Evolutionary conservation across 2,329 filamentous ascomycete genomes (phyloP).

Genomic region (Cryphonectria japonica): DNA sequence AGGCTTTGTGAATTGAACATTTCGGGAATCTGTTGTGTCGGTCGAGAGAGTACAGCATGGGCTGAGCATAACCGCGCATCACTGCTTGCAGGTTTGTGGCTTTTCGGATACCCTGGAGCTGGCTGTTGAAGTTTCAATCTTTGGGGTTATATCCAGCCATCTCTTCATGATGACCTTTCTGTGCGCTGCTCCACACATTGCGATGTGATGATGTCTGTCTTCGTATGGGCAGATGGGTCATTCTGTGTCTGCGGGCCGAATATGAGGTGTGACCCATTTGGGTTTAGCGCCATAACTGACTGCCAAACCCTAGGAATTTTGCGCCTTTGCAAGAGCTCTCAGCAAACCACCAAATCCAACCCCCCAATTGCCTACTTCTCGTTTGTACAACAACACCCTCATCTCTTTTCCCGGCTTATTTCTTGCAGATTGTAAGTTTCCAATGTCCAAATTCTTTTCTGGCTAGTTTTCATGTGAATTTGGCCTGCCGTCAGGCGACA

Average conservation of each 20-base stretch:
- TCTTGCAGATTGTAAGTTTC: constrained; percentile 25
- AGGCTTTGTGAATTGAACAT: constrained; percentile 33
- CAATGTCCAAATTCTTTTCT: neutral
- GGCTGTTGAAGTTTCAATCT: neutral
- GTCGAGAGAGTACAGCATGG: neutral
- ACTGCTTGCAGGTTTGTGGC: neutral
- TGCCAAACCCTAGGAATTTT: constrained; percentile 47
- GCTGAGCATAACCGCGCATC: neutral
- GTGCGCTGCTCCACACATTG: neutral
- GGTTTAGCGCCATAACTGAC: constrained; percentile 41
- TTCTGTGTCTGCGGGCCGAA: neutral
- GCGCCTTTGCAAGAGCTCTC: constrained; percentile 26
- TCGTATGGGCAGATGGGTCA: neutral
- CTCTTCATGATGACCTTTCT: no score
- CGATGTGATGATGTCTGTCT: constrained; percentile 4
- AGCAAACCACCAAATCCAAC: constrained; percentile 20
- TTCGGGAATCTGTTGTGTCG: constrained; percentile 32
- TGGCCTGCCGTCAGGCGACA: neutral
- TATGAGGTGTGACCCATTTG: constrained; percentile 46
- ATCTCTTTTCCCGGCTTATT: constrained; percentile 14
- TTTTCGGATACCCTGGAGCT: neutral
- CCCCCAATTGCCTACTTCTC: constrained; percentile 20
- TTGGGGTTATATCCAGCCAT: no score
- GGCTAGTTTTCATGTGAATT: constrained; percentile 5
- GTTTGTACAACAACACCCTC: constrained; percentile 19